A percentile compares a stretch with the other conserved stretches of the same genome.
Evolutionary conservation across 176 grass and related monocot genomes (phyloP).

Genomic region (Alopecurus myosuroides): DNA sequence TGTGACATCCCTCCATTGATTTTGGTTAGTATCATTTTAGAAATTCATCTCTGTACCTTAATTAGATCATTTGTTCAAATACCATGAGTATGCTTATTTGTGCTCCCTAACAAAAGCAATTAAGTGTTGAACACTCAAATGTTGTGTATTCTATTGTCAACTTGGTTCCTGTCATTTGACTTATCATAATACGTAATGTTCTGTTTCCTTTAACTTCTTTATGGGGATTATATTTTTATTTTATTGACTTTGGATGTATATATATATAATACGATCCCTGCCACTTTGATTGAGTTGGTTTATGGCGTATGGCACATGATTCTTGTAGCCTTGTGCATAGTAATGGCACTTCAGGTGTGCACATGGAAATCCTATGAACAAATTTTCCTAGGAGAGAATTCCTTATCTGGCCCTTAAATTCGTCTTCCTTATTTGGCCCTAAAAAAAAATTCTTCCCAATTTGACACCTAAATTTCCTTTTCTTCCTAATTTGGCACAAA

Average conservation of each 20-base stretch:
- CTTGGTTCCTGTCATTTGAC: neutral
- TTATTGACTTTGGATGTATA: neutral
- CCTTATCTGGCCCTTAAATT: no score
- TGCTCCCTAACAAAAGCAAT: neutral
- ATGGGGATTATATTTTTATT: neutral
- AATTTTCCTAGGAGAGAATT: no score
- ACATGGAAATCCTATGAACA: slow-evolving; percentile 5
- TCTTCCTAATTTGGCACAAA: no score
- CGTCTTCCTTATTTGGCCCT: no score
- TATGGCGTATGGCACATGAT: neutral
- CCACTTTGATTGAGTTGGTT: neutral
- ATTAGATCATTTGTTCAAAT: neutral
- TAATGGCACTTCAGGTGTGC: neutral
- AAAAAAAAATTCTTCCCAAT: no score
- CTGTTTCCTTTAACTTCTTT: neutral
- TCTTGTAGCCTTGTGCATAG: neutral
- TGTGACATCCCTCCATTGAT: neutral
- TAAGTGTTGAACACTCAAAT: neutral
- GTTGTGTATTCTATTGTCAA: neutral
- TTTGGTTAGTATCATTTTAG: neutral
- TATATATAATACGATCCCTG: neutral
- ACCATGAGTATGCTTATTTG: neutral
- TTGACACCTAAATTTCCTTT: no score
- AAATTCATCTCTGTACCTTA: neutral
- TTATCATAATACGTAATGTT: neutral